Evolutionary conservation across 2,329 filamentous ascomycete genomes (phyloP).

Genomic region (Verruconis gallopava): DNA sequence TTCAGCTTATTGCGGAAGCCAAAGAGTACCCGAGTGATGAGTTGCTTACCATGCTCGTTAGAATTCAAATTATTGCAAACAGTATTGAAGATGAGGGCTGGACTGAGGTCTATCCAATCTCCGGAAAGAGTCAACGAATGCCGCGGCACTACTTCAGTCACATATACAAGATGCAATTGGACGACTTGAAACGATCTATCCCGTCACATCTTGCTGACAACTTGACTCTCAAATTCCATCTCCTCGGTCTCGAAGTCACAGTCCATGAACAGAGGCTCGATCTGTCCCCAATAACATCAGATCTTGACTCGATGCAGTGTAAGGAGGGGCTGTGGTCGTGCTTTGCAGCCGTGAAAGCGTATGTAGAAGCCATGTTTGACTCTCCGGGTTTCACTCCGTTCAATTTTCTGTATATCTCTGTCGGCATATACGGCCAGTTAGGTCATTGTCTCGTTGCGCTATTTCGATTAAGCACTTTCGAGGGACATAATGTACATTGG

Average conservation of each 20-base stretch:
- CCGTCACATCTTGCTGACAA: constrained; percentile 2
- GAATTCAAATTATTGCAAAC: constrained; percentile 16
- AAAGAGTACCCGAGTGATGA: constrained; percentile 38
- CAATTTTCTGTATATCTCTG: constrained; percentile 22
- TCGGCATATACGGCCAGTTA: constrained; percentile 23
- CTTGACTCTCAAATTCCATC: constrained; percentile 1
- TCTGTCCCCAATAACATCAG: not conserved
- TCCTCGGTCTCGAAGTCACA: not conserved
- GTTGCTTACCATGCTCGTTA: constrained; percentile 32
- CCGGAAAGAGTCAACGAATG: not conserved
- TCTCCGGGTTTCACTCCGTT: constrained; percentile 14
- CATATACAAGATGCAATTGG: not conserved
- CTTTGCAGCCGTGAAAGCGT: constrained; percentile 5
- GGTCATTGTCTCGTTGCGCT: constrained; percentile 26
- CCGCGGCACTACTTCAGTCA: constrained; percentile 16
- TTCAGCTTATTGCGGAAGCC: constrained; percentile 33
- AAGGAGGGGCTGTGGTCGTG: constrained; percentile 1
- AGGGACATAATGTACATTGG: constrained; percentile 26
- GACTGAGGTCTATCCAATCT: not conserved
- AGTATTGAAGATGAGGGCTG: not conserved
- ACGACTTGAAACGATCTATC: constrained; percentile 2
- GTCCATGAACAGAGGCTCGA: constrained; percentile 7
- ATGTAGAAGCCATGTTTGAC: constrained; percentile 4
- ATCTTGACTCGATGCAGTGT: not conserved
- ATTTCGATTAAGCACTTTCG: constrained; percentile 28